These are phyloP conservation scores for Monosporascus sp. DNA, from an alignment of 2,329 filamentous ascomycete genomes.

Conservation along the genomic window DNA sequence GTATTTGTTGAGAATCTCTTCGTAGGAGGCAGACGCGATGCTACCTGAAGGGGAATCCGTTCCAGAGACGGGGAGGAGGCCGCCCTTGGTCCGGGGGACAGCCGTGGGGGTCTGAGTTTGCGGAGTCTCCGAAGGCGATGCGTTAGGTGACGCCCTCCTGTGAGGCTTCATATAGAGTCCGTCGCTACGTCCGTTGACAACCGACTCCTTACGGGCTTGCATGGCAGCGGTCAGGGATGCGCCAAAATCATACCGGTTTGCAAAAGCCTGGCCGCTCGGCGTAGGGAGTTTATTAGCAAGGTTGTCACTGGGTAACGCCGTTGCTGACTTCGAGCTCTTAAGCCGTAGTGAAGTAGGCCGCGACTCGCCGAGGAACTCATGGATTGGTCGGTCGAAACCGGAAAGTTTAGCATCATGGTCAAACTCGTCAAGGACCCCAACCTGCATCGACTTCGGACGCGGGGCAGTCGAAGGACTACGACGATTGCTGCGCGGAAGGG, in stretches of 20 bases:
- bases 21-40: conserved; percentile 84
- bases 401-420: conserved; percentile 50
- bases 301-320: conserved; percentile 59
- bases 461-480: conserved; percentile 37
- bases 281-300: conserved; percentile 45
- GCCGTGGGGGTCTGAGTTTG: conserved; percentile 5
- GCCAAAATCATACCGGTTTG: conserved; percentile 91
- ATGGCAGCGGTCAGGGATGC: conserved; percentile 85
- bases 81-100: conserved; percentile 17
- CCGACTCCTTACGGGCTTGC: conserved; percentile 62
- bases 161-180: conserved; percentile 52
- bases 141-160: conserved; percentile 28
- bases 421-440: conserved; percentile 66
- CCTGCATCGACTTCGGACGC: conserved; percentile 50
- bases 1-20: conserved; percentile 97
- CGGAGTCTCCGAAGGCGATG: conserved; percentile 11
- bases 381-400: conserved; percentile 54
- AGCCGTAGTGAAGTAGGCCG: conserved; percentile 57
- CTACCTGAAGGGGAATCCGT: conserved; percentile 47
- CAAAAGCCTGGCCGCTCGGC: conserved; percentile 69
- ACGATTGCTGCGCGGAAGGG: conserved; percentile 64
- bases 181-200: conserved; percentile 47
- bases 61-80: conserved; percentile 28
- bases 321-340: conserved; percentile 61
- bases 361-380: conserved; percentile 60